Evolutionary conservation across 352 stramenopile species (phyloP).

Genomic region (Pythium rhizo-oryzae): DNA sequence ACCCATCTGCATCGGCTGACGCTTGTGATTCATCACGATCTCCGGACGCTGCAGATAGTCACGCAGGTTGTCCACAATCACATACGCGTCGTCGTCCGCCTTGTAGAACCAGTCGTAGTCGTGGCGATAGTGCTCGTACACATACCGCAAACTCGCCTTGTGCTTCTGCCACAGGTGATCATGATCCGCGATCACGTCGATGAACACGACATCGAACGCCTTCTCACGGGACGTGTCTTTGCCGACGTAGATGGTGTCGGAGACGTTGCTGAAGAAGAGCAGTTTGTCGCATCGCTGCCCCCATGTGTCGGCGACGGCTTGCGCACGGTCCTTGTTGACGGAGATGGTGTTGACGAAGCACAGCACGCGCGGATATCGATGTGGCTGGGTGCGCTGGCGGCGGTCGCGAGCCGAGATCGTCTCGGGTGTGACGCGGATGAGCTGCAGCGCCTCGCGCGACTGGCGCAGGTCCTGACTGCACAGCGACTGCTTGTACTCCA

Average conservation of each 20-base stretch:
- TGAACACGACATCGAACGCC: constrained; percentile 42
- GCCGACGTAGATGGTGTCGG: constrained; percentile 40
- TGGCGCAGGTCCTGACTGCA: constrained; percentile 5
- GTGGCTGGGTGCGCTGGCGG: constrained; percentile 6
- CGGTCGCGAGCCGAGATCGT: not conserved
- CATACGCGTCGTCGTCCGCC: no score
- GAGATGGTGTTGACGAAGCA: constrained; percentile 87
- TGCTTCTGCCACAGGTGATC: constrained; percentile 86
- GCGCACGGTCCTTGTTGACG: constrained; percentile 58
- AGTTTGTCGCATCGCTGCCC: constrained; percentile 77
- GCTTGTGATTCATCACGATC: constrained; percentile 31
- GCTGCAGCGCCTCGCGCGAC: constrained; percentile 33
- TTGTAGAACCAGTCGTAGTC: constrained; percentile 15
- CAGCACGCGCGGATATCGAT: constrained; percentile 46
- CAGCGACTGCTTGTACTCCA: constrained; percentile 3
- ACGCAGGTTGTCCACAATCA: no score
- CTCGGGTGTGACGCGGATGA: not conserved
- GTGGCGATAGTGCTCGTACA: constrained; percentile 55
- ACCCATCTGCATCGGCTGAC: constrained; percentile 75
- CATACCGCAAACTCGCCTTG: constrained; percentile 68
- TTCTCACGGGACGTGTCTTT: constrained; percentile 21
- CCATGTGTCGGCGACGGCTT: constrained; percentile 79
- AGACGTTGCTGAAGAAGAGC: constrained; percentile 83
- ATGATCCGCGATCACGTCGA: constrained; percentile 59
- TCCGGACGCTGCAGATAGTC: no score